Evolutionary conservation across 805 yeast species (phyloP), one percentile per base, ranked within the genome.

Genomic region (Ogataea minuta): DNA sequence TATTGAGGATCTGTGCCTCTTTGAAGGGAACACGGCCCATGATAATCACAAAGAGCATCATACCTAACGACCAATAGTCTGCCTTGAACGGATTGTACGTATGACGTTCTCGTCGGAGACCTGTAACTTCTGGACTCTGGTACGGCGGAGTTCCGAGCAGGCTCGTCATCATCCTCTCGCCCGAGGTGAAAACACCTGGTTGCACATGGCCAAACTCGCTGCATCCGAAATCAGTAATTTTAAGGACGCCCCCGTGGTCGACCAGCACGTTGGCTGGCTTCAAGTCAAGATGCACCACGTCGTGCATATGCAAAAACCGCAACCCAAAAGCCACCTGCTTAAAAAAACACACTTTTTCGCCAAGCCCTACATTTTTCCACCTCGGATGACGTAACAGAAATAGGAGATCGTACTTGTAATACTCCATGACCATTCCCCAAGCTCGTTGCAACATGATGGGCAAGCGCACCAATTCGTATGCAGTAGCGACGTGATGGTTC

Each of bases 121-220:
- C 57, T 74, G 78, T 72, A 11, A 83, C 85, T 60, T 84, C 93
- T 2, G 95, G 93, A 4, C 91, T 79, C 9, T 82, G 76, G 59
- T 82, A 84, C 1, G 93, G 93, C 3, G 93, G 87, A 1, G 90
- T 82, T 2, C 95, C 93, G 29, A 83, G 82, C 57, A 74, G 72
- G 2, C 77, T 65, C 28, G 71, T 64, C 16, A 45, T 36, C 12
- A 39, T 27, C 34, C 60, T 62, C 9, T 73, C 46, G 3, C 67
- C 65, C 16, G 77, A 68, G 0, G 58, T 49, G 14, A 72, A 62
- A 58, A 83, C 76, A 1, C 74, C 72, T 1, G 74, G 75, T 14
- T 59, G 66, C 36, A 62, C 72, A 57, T 79, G 81, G 12, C 81
- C 84, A 55, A 74, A 75, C 36, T 75, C 81, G 35, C 85, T 76